phyloP scores from a whole-genome alignment of 176 grass and related monocot genomes.

The Phragmites australis region DNA sequence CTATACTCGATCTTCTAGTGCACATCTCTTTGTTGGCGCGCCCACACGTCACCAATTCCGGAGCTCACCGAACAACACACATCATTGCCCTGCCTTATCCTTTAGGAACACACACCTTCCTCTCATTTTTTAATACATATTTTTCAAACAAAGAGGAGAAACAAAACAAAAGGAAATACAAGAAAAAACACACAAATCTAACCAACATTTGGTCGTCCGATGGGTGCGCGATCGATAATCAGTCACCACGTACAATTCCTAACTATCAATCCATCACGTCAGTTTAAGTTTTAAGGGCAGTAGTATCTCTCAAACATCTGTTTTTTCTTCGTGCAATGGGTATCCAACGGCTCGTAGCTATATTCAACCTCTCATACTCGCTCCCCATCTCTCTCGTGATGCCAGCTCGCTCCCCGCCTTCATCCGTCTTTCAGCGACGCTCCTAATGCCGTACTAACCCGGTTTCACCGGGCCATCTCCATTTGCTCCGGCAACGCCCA shows the following conservation, averaged over 20 bases:
- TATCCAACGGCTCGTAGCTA: no score
- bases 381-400: no score
- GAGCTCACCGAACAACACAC: neutral
- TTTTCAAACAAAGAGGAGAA: neutral
- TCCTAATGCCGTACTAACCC: no score
- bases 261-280: neutral
- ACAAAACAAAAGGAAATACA: neutral
- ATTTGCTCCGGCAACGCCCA: no score
- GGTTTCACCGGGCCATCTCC: no score
- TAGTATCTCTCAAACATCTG: no score
- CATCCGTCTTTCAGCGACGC: no score
- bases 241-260: neutral
- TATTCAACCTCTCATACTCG: no score
- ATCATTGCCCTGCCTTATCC: conserved; percentile 53
- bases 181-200: neutral
- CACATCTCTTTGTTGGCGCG: neutral
- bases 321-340: no score
- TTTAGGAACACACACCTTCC: conserved; percentile 20
- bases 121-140: neutral
- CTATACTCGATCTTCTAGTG: neutral
- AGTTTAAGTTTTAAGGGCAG: no score
- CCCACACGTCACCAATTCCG: conserved; percentile 18
- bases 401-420: no score
- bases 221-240: neutral
- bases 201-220: neutral